Evolutionary conservation across 1,284 basidiomycete species (phyloP).

Genomic region (Testicularia cyperi): DNA sequence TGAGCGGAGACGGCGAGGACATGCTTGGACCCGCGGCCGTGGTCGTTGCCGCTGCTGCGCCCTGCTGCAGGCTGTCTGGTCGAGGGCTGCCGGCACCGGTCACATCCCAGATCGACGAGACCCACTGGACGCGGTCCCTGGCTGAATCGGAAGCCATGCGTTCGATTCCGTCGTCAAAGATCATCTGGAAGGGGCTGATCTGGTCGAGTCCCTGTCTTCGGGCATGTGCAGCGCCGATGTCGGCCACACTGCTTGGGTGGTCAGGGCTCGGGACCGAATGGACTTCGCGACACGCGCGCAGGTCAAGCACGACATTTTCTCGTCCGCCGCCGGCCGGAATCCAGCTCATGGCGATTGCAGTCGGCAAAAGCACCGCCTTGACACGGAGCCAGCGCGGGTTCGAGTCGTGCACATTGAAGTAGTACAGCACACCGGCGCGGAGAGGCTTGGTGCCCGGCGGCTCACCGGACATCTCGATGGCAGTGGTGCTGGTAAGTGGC

Average conservation of each 20-base stretch:
- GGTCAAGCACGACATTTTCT: constrained; percentile 48
- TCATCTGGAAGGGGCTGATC: constrained; percentile 50
- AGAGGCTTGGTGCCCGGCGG: constrained; percentile 23
- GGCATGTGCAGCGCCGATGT: constrained; percentile 38
- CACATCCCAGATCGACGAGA: constrained; percentile 32
- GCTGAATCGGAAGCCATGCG: constrained; percentile 43
- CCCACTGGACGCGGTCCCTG: constrained; percentile 48
- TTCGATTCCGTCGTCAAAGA: constrained; percentile 56
- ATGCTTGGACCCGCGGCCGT: no score
- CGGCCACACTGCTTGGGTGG: constrained; percentile 36
- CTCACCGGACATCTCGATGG: constrained; percentile 29
- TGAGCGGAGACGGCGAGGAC: no score
- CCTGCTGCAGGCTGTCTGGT: constrained; percentile 6
- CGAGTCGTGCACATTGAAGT: constrained; percentile 47
- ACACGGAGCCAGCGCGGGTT: constrained; percentile 44
- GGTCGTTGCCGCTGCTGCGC: no score
- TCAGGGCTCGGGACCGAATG: constrained; percentile 49
- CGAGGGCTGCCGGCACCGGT: constrained; percentile 5
- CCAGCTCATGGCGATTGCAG: constrained; percentile 52
- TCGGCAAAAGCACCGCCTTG: constrained; percentile 44
- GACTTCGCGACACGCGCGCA: constrained; percentile 47
- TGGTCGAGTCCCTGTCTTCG: constrained; percentile 31
- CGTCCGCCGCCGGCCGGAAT: constrained; percentile 47
- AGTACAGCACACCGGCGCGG: constrained; percentile 39
- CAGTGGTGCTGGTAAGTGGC: constrained; percentile 19